Conservation (phyloP, 192 early-diverging fungal genomes). For the Backusella tarrabulga region DNA sequence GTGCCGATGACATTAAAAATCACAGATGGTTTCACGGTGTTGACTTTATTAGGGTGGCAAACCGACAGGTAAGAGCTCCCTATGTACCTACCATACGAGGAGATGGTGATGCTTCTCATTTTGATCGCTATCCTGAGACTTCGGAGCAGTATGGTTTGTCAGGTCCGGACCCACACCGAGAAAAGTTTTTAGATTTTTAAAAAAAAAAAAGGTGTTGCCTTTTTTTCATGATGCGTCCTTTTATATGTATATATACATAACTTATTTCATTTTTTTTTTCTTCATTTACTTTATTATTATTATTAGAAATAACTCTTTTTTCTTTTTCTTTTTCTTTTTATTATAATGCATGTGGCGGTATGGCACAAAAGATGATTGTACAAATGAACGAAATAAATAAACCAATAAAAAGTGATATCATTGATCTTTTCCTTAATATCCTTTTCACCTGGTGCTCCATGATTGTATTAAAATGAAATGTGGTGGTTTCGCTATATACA, state of each 20-base stretch:
- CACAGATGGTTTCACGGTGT: constrained; percentile 95
- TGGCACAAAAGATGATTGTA: constrained; percentile 19
- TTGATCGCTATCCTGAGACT: constrained; percentile 94
- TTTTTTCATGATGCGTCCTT: not conserved
- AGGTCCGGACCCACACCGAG: constrained; percentile 21
- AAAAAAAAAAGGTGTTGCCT: not conserved
- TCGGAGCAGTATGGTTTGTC: constrained; percentile 78
- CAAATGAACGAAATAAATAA: constrained; percentile 8
- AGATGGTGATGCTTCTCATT: constrained; percentile 90
- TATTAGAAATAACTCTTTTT: not conserved
- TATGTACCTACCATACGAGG: constrained; percentile 79
- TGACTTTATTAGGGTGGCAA: constrained; percentile 80
- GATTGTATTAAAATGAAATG: constrained; percentile 34
- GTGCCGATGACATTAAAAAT: constrained; percentile 88
- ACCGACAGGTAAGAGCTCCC: constrained; percentile 75
- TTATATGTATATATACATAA: not conserved
- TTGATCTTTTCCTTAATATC: constrained; percentile 24
- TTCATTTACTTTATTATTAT: not conserved
- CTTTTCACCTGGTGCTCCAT: constrained; percentile 21
- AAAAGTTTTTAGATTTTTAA: constrained; percentile 19
- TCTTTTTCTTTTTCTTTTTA: no score
- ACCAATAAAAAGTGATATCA: constrained; percentile 20
- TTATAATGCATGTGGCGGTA: constrained; percentile 26
- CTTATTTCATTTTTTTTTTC: not conserved
- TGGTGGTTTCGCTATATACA: constrained; percentile 32